phyloP scores from a whole-genome alignment of 352 stramenopile species.

The Aphanomyces stellatus region DNA sequence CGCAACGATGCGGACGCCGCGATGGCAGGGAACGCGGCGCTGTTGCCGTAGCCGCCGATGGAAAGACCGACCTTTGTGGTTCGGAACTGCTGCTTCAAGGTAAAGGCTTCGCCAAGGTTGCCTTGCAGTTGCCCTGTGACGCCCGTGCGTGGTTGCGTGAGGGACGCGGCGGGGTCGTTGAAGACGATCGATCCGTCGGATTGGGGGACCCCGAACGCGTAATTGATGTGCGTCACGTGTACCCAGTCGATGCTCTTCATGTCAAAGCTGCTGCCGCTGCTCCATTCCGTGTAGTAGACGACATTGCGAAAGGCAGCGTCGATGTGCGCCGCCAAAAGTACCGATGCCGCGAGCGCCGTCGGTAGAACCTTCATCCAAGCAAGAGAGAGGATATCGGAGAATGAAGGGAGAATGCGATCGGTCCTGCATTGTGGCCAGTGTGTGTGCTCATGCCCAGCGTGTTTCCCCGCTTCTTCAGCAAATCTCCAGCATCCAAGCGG shows the following conservation, averaged over 20 bases:
- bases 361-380: no score
- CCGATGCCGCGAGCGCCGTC: no score
- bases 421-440: no score
- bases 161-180: background rate
- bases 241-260: background rate
- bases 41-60: background rate
- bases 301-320: background rate
- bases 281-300: slow-evolving; percentile 1
- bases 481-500: no score
- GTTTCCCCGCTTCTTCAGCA: no score
- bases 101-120: background rate
- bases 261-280: background rate
- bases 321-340: no score
- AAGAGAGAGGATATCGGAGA: no score
- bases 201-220: background rate
- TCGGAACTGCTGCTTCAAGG: background rate
- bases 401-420: no score
- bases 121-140: background rate
- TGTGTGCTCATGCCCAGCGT: no score
- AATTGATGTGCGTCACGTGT: slow-evolving; percentile 1
- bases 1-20: background rate
- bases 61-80: background rate
- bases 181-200: background rate
- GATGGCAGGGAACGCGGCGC: background rate
- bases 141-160: background rate